A percentile compares a stretch with the other conserved stretches of the same genome.
Conservation (phyloP, 257 asterid species). For the Nicotiana benthamiana region DNA sequence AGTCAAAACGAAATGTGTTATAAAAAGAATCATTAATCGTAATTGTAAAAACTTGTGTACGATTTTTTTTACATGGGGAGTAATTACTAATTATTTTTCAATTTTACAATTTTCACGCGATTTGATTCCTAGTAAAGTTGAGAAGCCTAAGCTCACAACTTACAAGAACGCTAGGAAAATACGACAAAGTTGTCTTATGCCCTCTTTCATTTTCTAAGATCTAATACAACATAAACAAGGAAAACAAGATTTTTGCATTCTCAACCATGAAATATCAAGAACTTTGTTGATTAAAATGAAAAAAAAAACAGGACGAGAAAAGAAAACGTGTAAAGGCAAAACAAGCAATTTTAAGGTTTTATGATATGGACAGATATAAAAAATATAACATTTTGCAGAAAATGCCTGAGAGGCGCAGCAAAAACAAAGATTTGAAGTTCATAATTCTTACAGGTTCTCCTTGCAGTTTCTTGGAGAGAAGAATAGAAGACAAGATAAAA, state of each 20-base stretch:
- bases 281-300: background rate
- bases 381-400: background rate
- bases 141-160: too few relatives aligned
- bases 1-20: background rate
- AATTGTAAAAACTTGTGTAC: too few relatives aligned
- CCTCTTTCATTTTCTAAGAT: background rate
- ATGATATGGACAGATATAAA: too few relatives aligned
- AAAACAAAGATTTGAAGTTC: background rate
- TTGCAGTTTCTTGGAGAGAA: background rate
- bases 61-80: too few relatives aligned
- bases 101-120: too few relatives aligned
- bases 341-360: background rate
- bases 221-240: too few relatives aligned
- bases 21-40: too few relatives aligned
- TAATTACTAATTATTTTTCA: too few relatives aligned
- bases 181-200: background rate
- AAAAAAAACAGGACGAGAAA: too few relatives aligned
- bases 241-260: background rate
- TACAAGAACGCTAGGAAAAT: background rate
- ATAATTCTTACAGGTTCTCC: background rate
- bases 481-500: background rate
- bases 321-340: too few relatives aligned
- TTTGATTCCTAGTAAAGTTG: too few relatives aligned
- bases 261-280: background rate
- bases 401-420: background rate